Evolutionary conservation across 1,284 basidiomycete species (phyloP).

Genomic region (Cryptococcus sp.): DNA sequence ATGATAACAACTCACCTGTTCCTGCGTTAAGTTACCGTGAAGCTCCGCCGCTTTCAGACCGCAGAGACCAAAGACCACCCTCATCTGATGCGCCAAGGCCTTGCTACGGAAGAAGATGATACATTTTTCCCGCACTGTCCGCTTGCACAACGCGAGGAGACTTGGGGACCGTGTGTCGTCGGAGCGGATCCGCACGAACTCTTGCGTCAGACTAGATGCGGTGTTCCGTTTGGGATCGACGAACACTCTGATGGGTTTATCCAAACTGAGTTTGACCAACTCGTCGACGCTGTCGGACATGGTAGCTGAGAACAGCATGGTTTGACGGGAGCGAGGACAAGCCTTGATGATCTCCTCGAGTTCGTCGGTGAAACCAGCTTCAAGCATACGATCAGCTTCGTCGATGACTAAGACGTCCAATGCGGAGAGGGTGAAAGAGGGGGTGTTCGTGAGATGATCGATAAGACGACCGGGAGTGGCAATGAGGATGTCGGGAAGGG

Average conservation of each 20-base stretch:
- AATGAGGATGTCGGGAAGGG: slow-evolving; percentile 87
- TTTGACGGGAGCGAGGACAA: slow-evolving; percentile 86
- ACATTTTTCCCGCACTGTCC: slow-evolving; percentile 79
- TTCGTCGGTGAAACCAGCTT: slow-evolving; percentile 96
- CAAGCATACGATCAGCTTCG: slow-evolving; percentile 97
- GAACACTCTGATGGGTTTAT: slow-evolving; percentile 89
- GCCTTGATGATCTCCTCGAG: slow-evolving; percentile 88
- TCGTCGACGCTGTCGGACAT: slow-evolving; percentile 97
- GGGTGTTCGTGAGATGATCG: slow-evolving; percentile 94
- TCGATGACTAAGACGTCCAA: slow-evolving; percentile 93
- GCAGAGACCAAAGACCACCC: slow-evolving; percentile 86
- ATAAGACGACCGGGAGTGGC: slow-evolving; percentile 96
- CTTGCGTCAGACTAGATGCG: slow-evolving; percentile 86
- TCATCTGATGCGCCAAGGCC: slow-evolving; percentile 94
- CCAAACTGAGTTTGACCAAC: slow-evolving; percentile 85
- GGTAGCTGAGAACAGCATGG: slow-evolving; percentile 97
- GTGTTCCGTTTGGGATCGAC: slow-evolving; percentile 91
- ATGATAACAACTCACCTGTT: slow-evolving; percentile 65
- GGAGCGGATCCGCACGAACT: slow-evolving; percentile 86
- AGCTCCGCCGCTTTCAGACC: slow-evolving; percentile 86
- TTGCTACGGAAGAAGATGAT: slow-evolving; percentile 96
- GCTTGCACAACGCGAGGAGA: slow-evolving; percentile 79
- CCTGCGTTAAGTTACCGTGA: slow-evolving; percentile 93
- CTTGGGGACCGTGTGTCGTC: slow-evolving; percentile 75
- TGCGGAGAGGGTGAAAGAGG: slow-evolving; percentile 87